Evolutionary conservation across 441 rosid genomes (phyloP).

Genomic region (Syzygium malaccense): DNA sequence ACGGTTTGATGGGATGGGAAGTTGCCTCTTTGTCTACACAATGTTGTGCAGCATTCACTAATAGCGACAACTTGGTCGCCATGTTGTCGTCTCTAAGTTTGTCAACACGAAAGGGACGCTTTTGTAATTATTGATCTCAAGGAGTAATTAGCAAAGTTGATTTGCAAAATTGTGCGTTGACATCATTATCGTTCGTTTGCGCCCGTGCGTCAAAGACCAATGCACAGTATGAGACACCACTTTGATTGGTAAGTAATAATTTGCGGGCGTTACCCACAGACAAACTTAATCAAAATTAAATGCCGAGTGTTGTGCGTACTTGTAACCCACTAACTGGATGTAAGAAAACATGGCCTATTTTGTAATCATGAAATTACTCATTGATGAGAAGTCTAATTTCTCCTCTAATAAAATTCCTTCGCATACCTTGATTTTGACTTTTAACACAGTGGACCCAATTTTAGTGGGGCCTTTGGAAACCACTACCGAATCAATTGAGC

Average conservation of each 20-base stretch:
- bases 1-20: background rate
- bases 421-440: background rate
- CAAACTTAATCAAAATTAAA: background rate
- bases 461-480: background rate
- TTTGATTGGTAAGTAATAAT: background rate
- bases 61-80: background rate
- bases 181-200: background rate
- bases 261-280: accelerated
- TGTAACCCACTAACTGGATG: background rate
- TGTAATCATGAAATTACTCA: background rate
- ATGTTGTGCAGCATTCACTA: background rate
- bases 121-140: background rate
- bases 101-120: background rate
- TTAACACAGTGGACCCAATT: background rate
- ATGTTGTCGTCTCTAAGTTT: background rate
- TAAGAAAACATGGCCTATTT: background rate
- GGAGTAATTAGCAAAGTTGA: background rate
- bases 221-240: background rate
- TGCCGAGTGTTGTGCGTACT: accelerated
- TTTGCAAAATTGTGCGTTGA: background rate
- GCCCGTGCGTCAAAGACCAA: background rate
- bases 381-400: background rate
- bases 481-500: background rate
- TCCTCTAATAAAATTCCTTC: background rate
- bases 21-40: background rate